Evolutionary conservation across 768 basidiomycete species (phyloP).

Genomic region (Leccinum broughii): DNA sequence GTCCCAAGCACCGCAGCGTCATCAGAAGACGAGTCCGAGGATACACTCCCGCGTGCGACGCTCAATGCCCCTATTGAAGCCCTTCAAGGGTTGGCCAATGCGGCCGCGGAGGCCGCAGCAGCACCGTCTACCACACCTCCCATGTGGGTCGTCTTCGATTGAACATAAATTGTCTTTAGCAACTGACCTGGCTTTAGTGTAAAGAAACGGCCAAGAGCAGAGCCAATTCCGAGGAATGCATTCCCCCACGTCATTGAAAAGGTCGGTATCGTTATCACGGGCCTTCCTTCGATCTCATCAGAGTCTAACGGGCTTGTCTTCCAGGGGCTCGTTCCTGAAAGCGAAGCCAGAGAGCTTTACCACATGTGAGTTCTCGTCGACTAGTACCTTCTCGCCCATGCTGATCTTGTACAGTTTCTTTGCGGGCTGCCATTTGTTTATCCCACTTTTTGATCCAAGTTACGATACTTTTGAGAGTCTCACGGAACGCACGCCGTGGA

Average conservation of each 20-base stretch:
- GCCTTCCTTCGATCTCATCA: not conserved
- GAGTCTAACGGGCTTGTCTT: conserved; percentile 1
- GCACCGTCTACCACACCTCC: conserved; percentile 66
- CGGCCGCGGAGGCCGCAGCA: conserved; percentile 90
- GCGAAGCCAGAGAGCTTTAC: conserved; percentile 87
- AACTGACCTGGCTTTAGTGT: conserved; percentile 34
- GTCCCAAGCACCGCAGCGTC: conserved; percentile 80
- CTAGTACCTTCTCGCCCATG: conserved; percentile 2
- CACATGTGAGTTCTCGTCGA: conserved; percentile 64
- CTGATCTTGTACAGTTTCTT: conserved; percentile 67
- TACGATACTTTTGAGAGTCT: conserved; percentile 94
- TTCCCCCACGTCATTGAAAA: conserved; percentile 91
- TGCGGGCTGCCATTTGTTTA: conserved; percentile 94
- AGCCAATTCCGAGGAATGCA: conserved; percentile 80
- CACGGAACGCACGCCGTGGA: conserved; percentile 93
- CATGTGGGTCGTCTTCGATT: conserved; percentile 40
- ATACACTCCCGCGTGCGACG: conserved; percentile 78
- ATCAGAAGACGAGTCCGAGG: conserved; percentile 90
- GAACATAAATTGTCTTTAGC: not conserved
- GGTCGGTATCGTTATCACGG: conserved; percentile 35
- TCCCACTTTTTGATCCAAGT: conserved; percentile 88
- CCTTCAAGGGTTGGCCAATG: conserved; percentile 90
- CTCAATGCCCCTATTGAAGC: conserved; percentile 94
- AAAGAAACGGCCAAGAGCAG: conserved; percentile 83
- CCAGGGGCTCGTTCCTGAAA: conserved; percentile 82